Percentiles rank a stretch among this genome's conserved stretches.
Evolutionary conservation across 2,329 filamentous ascomycete genomes (phyloP).

Genomic region (Aspergillus jensenii): DNA sequence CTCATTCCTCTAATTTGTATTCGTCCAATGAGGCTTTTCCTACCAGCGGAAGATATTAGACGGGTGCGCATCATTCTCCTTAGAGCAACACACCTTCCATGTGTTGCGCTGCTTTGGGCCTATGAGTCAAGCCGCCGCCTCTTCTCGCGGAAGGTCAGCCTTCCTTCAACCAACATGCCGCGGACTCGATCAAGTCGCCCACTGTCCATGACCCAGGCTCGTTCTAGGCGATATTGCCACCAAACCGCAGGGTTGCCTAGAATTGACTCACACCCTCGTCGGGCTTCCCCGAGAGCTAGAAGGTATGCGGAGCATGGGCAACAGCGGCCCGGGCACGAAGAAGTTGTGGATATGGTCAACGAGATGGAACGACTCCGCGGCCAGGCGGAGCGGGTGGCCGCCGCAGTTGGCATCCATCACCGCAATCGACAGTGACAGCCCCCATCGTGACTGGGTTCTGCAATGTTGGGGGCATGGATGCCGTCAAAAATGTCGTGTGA

Average conservation of each 20-base stretch:
- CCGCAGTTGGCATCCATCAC: conserved; percentile 27
- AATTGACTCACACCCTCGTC: conserved; percentile 22
- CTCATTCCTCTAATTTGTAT: conserved; percentile 57
- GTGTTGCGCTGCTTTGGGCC: conserved; percentile 57
- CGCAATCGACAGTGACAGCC: conserved; percentile 14
- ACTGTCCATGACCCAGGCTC: conserved; percentile 21
- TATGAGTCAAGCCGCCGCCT: conserved; percentile 47
- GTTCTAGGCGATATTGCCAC: conserved; percentile 21
- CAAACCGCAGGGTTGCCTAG: conserved; percentile 25
- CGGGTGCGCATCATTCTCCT: conserved; percentile 58
- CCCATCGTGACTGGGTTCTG: background rate
- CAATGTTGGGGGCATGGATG: background rate
- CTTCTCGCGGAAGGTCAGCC: conserved; percentile 24
- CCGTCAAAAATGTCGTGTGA: background rate
- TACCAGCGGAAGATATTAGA: conserved; percentile 56
- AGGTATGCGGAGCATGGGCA: conserved; percentile 22
- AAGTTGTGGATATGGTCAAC: conserved; percentile 34
- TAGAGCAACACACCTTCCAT: conserved; percentile 59
- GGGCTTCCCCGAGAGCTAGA: conserved; percentile 18
- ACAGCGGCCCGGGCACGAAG: conserved; percentile 22
- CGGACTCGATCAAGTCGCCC: conserved; percentile 17
- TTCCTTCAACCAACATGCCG: conserved; percentile 22
- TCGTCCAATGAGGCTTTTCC: conserved; percentile 57
- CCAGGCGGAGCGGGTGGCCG: conserved; percentile 35
- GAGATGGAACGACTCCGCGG: conserved; percentile 35